phyloP scores from a whole-genome alignment of 2,329 filamentous ascomycete genomes.

The Didymella sp. region DNA sequence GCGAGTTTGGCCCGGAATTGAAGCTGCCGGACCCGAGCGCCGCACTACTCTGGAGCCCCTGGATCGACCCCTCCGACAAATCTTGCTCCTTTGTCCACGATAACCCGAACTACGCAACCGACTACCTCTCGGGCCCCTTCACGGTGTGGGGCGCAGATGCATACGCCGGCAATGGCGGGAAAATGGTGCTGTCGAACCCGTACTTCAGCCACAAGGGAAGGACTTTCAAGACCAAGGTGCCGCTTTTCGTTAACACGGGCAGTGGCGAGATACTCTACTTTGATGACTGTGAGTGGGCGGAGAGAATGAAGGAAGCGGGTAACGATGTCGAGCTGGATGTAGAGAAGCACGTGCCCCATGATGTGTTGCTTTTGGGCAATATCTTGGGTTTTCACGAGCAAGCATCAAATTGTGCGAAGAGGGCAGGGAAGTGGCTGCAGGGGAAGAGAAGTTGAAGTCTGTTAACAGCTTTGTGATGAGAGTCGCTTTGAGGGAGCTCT shows the following conservation, averaged over 20 bases:
- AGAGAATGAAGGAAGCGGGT: conserved; percentile 49
- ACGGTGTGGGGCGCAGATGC: conserved; percentile 53
- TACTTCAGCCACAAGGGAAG: conserved; percentile 51
- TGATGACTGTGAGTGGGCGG: conserved; percentile 49
- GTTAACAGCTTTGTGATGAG: neutral
- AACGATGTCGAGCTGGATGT: conserved; percentile 54
- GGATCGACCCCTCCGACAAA: conserved; percentile 49
- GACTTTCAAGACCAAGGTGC: conserved; percentile 51
- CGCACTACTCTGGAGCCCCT: conserved; percentile 55
- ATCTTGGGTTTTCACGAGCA: conserved; percentile 54
- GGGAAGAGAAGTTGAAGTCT: conserved; percentile 19
- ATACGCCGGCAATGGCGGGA: conserved; percentile 39
- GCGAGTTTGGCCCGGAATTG: conserved; percentile 48
- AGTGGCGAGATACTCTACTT: conserved; percentile 53
- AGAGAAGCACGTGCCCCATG: conserved; percentile 54
- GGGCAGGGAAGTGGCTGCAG: conserved; percentile 49
- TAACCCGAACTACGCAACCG: conserved; percentile 48
- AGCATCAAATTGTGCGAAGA: conserved; percentile 43
- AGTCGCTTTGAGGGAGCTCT: no score
- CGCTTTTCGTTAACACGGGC: conserved; percentile 54
- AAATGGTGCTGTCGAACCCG: conserved; percentile 27
- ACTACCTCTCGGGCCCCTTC: conserved; percentile 53
- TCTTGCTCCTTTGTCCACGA: conserved; percentile 32
- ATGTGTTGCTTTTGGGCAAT: conserved; percentile 54
- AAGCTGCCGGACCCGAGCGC: conserved; percentile 47